Conservation (phyloP, 257 asterid genomes). For the Solanum raphanifolium region DNA sequence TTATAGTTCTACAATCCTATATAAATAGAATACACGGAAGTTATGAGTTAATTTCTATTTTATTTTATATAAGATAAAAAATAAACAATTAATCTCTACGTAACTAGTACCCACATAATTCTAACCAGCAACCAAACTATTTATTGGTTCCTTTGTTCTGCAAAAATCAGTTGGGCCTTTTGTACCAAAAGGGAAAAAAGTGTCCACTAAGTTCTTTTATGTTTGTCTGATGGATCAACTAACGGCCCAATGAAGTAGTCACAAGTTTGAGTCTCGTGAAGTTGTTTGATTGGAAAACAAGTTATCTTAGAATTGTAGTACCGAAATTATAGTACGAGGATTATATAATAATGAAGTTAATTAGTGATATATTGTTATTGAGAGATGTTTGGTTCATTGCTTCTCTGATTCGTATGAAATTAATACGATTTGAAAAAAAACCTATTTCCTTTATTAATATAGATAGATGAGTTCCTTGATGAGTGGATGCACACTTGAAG, state of each 20-base stretch:
- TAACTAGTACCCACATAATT: neutral
- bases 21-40: too few species aligned
- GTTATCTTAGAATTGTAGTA: too few species aligned
- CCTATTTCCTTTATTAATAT: too few species aligned
- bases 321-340: too few species aligned
- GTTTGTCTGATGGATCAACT: neutral
- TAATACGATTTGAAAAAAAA: too few species aligned
- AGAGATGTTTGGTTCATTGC: neutral
- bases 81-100: neutral
- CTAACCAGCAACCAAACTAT: neutral
- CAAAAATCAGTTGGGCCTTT: slow-evolving; percentile 3
- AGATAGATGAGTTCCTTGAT: too few species aligned
- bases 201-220: neutral
- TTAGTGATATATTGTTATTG: neutral
- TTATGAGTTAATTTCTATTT: too few species aligned
- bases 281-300: too few species aligned
- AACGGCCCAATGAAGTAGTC: neutral
- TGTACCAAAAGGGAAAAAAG: neutral
- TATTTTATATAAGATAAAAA: too few species aligned
- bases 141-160: neutral
- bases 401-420: too few species aligned
- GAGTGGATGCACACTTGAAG: too few species aligned
- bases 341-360: neutral
- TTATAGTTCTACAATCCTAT: too few species aligned
- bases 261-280: neutral